Base-by-base conservation (phyloP, 306 rosid genomes). In the Trifolium dubium region DNA sequence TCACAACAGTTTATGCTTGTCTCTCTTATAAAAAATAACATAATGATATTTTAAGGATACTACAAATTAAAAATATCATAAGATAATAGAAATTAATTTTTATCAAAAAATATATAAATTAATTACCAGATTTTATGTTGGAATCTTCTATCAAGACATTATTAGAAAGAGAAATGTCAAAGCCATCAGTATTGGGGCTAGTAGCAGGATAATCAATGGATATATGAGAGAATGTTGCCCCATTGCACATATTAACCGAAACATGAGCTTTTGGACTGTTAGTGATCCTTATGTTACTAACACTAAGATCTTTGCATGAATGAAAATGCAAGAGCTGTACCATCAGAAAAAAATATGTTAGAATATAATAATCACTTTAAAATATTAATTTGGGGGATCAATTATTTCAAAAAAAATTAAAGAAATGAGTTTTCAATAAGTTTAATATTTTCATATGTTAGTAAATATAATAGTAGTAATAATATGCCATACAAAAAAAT, bases 101-200 rank as follows among this genome's bases (percentile, higher is more conserved):
- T n/a, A n/a, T n/a, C n/a, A n/a, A n/a, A n/a, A n/a, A n/a, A n/a
- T n/a, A n/a, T n/a, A n/a, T n/a, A n/a, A n/a, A n/a, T 62, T 6
- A 14, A 3, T 58, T 86, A 86, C 89, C 87, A 0, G 83, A 32
- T 50, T 0, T 74, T 2, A 86, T 80, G 1, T 1, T 12, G 6
- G 87, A 80, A 41, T 78, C 10, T 2, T 15, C 3, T 2, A 86
- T 68, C 9, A 2, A 1, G 6, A 86, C 7, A 41, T 83, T 67
- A 19, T 40, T 44, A 3, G 87, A 86, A 10, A 0, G 0, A 37
- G 85, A 3, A 13, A 86, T 59, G 17, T 83, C 82, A 41, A 86
- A 40, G 0, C 89, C 87, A 78, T 86, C 87, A 1, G 89, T 86
- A 67, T 86, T 86, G 2, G 87, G 87, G 15, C 89, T 86, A 0